A percentile compares a stretch with the other conserved stretches of the same genome.
phyloP scores from a whole-genome alignment of 1,139 yeast genomes.

The Pneumocystis sp. region DNA sequence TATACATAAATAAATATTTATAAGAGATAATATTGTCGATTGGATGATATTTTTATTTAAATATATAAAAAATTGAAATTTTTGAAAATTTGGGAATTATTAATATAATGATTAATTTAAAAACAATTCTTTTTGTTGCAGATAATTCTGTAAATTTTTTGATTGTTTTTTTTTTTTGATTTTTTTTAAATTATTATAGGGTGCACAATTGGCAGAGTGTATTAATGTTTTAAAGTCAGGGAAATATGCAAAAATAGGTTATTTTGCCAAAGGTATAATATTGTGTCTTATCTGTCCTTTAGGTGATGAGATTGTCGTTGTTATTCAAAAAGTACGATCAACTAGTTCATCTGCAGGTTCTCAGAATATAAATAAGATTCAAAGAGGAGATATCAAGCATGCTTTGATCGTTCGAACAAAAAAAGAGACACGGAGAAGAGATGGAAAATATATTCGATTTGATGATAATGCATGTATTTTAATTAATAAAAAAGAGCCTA shows the following conservation, averaged over 20 bases:
- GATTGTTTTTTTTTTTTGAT: background rate
- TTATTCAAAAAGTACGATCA: constrained; percentile 83
- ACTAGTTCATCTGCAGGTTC: constrained; percentile 27
- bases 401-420: constrained; percentile 91
- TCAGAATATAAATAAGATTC: constrained; percentile 57
- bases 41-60: background rate
- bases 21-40: no score
- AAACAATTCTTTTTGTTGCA: constrained; percentile 17
- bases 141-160: constrained; percentile 18
- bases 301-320: constrained; percentile 77
- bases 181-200: constrained; percentile 22
- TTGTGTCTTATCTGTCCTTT: background rate
- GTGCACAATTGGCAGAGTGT: constrained; percentile 91
- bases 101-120: constrained; percentile 17
- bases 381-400: constrained; percentile 89
- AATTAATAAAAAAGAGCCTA: constrained; percentile 80
- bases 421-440: constrained; percentile 69
- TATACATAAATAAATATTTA: no score
- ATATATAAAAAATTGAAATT: background rate
- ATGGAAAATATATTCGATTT: constrained; percentile 74
- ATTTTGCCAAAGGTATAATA: background rate
- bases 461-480: constrained; percentile 97
- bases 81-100: background rate
- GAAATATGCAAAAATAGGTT: constrained; percentile 29
- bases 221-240: constrained; percentile 85